These are phyloP conservation scores for Oryza meyeriana DNA, from an alignment of 176 grass and related monocot species.

Conservation along the genomic window DNA sequence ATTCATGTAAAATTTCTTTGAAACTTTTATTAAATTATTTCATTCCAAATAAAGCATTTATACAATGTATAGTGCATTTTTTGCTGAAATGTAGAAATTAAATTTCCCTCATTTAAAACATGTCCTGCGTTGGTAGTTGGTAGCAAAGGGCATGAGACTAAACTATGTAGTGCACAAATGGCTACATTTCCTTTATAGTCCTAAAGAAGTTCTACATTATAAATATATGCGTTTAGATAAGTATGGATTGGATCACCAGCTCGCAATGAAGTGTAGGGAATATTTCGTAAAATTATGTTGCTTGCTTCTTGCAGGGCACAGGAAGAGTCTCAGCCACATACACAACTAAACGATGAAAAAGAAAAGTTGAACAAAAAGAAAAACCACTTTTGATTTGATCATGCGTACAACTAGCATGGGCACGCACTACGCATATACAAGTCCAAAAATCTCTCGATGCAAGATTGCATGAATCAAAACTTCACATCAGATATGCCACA, in stretches of 20 bases:
- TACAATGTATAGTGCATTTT: background rate
- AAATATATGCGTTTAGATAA: background rate
- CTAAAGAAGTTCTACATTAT: background rate
- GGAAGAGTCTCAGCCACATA: background rate
- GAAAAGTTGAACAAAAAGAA: background rate
- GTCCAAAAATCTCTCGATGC: background rate
- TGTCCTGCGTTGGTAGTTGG: background rate
- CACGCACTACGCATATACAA: too few species aligned
- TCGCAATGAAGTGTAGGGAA: background rate
- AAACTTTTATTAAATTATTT: too few species aligned
- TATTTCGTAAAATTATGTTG: background rate
- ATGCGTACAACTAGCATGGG: background rate
- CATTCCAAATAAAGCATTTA: background rate
- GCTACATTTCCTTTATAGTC: background rate
- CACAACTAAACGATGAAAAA: background rate
- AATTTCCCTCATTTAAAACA: background rate
- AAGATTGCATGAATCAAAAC: background rate
- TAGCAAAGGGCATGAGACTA: background rate
- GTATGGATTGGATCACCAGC: slow-evolving; percentile 35
- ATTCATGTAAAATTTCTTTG: too few species aligned
- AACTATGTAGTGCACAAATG: background rate
- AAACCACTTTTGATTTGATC: background rate
- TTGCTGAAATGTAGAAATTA: background rate
- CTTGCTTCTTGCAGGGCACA: background rate
- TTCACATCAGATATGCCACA: background rate